Evolutionary conservation across 306 rosid species (phyloP), one percentile per base, ranked within the genome.

Genomic region (Betula pendula): DNA sequence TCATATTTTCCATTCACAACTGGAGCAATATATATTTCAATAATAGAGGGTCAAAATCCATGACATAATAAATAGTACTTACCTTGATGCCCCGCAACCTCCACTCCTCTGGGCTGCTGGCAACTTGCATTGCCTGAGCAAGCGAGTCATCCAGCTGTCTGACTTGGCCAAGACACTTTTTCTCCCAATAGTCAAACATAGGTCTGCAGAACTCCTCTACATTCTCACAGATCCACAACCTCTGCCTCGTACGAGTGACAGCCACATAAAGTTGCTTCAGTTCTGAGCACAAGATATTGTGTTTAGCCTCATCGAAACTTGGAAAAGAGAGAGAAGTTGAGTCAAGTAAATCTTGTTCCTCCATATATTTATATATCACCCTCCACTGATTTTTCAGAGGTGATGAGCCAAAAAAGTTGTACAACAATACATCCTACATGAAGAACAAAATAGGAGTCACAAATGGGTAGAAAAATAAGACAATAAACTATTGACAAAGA

Each of bases 61-160:
- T 8, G 45, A 14, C 20, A 48, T 17, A 19, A 6, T 6, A 35
- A 0, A 35, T 35, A 35, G 7, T 5, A 38, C 42, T 5, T 71
- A 90, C 96, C 97, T 92, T 90, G 48, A 84, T 82, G 77, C 97
- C 97, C 24, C 91, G 90, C 20, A 86, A 75, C 70, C 72, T 88
- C 97, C 97, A 92, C 77, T 92, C 97, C 80, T 87, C 89, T 10
- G 87, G 86, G 60, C 78, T 88, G 77, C 97, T 90, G 19, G 92
- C 91, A 74, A 86, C 91, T 87, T 85, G 87, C 93, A 92, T 92
- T 25, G 88, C 87, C 63, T 88, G 92, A 42, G 88, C 91, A 59
- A 92, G 91, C 0, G 96, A 92, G 76, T 82, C 93, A 60, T 88
- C 94, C 77, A 90, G 68, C 68, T 87, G 78, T 75, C 81, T 85